These are phyloP conservation scores for Hippophae tibetana DNA, from an alignment of 306 rosid genomes.

Conservation along the genomic window DNA sequence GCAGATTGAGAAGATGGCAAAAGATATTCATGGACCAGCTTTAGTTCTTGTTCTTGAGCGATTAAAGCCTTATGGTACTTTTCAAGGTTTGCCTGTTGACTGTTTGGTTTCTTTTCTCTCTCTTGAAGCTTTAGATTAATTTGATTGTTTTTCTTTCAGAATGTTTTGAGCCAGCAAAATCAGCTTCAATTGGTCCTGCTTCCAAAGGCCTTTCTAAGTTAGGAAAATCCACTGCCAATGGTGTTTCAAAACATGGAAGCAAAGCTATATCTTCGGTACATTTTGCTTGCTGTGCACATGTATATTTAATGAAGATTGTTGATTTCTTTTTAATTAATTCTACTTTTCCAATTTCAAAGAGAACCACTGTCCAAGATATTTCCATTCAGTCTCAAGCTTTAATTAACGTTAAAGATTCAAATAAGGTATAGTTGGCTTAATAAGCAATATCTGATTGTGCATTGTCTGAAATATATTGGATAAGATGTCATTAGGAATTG, in stretches of 20 bases:
- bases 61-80: slow-evolving; percentile 47
- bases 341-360: slow-evolving; percentile 31
- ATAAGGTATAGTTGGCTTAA: slow-evolving; percentile 54
- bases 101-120: slow-evolving; percentile 8
- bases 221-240: slow-evolving; percentile 64
- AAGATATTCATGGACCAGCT: slow-evolving; percentile 84
- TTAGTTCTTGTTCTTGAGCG: slow-evolving; percentile 65
- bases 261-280: slow-evolving; percentile 64
- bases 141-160: slow-evolving; percentile 27
- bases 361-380: slow-evolving; percentile 60
- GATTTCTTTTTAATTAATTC: slow-evolving; percentile 4
- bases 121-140: slow-evolving; percentile 15
- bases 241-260: slow-evolving; percentile 71
- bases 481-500: slow-evolving; percentile 7
- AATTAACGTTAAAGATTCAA: slow-evolving; percentile 79
- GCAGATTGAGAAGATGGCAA: slow-evolving; percentile 68
- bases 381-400: slow-evolving; percentile 77
- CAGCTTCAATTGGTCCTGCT: slow-evolving; percentile 40
- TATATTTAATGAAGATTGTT: slow-evolving; percentile 12
- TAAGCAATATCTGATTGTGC: slow-evolving; percentile 7
- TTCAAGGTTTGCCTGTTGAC: slow-evolving; percentile 49
- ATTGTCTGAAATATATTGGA: slow-evolving; percentile 11
- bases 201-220: slow-evolving; percentile 55
- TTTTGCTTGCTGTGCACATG: slow-evolving; percentile 1
- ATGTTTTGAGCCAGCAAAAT: slow-evolving; percentile 51